Conservation (phyloP, 108 stramenopile genomes). For the Bacterosira constricta region DNA sequence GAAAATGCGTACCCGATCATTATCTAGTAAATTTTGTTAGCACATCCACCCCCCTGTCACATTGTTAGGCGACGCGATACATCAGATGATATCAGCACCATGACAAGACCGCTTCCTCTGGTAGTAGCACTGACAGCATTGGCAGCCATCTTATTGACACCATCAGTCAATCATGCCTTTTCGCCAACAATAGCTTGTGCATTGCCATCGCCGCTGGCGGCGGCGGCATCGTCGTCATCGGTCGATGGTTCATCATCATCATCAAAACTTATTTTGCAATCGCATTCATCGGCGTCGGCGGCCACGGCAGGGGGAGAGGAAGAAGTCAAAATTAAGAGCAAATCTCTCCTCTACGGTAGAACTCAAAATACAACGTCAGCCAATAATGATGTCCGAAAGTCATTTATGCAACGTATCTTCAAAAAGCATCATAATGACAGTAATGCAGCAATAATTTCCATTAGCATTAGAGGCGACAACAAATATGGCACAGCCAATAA, state of each 20-base stretch:
- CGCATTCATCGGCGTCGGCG: background rate
- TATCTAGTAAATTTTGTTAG: too few species aligned
- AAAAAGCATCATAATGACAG: too few species aligned
- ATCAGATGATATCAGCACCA: background rate
- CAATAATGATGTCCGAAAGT: too few species aligned
- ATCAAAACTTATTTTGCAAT: background rate
- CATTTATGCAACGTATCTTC: too few species aligned
- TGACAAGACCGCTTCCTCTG: background rate
- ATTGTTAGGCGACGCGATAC: background rate
- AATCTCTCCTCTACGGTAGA: background rate
- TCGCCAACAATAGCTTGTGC: background rate
- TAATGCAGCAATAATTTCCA: background rate
- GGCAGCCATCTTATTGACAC: background rate
- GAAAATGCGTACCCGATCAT: background rate
- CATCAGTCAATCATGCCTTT: background rate
- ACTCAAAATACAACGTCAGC: background rate
- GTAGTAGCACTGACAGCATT: background rate
- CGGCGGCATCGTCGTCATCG: background rate
- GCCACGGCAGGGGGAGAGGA: background rate
- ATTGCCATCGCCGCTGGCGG: background rate
- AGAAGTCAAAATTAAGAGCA: background rate
- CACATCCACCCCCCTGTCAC: background rate
- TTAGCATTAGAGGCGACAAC: background rate
- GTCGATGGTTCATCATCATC: background rate
- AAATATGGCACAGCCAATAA: slow-evolving; percentile 5